phyloP scores from a whole-genome alignment of 2,329 filamentous ascomycete genomes.

The Tolypocladium endophyticum region DNA sequence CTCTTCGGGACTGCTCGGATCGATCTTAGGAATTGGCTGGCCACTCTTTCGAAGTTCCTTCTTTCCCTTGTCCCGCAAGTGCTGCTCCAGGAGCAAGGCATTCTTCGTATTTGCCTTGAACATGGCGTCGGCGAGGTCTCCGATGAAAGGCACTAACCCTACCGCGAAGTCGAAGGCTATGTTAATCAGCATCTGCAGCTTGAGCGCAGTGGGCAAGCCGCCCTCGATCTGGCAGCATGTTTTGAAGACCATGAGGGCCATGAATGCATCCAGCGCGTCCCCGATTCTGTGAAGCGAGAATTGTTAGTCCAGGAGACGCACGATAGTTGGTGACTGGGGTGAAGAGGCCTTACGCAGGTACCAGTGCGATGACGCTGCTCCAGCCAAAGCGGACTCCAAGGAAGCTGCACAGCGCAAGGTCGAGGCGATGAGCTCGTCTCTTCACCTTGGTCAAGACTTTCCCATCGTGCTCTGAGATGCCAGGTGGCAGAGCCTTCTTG shows the following conservation, averaged over 20 bases:
- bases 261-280: constrained; percentile 60
- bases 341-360: constrained; percentile 60
- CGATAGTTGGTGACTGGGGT: background rate
- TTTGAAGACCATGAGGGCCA: constrained; percentile 66
- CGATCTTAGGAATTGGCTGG: constrained; percentile 32
- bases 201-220: constrained; percentile 53
- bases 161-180: constrained; percentile 63
- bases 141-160: constrained; percentile 64
- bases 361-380: constrained; percentile 72
- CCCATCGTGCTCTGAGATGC: constrained; percentile 73
- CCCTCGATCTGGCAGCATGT: constrained; percentile 67
- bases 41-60: constrained; percentile 39
- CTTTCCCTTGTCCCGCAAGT: constrained; percentile 58
- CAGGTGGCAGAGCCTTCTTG: constrained; percentile 74
- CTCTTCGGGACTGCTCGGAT: constrained; percentile 42
- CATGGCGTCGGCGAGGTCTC: constrained; percentile 63
- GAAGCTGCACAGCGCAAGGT: constrained; percentile 74
- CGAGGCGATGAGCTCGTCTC: constrained; percentile 72
- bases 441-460: constrained; percentile 79
- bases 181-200: constrained; percentile 69
- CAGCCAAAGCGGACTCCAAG: constrained; percentile 80
- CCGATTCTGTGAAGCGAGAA: constrained; percentile 48
- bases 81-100: constrained; percentile 55
- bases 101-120: constrained; percentile 72
- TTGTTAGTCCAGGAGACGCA: background rate